Base-by-base conservation (phyloP, 768 basidiomycete species). In the Kwoniella sp. region DNA sequence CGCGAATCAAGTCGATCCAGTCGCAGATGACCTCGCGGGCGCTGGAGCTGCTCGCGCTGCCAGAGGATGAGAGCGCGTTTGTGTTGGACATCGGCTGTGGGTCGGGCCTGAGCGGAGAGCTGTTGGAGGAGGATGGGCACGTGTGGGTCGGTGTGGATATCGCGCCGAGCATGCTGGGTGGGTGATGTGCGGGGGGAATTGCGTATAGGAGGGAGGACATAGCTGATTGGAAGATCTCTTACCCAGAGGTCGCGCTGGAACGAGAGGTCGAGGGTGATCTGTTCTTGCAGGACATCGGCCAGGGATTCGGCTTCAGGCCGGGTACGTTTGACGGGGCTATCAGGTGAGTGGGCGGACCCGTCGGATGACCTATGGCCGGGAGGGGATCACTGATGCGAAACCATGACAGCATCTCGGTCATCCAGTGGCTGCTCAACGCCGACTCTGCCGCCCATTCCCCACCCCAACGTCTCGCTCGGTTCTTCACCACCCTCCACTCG, bases 321-420 rank as follows among this genome's bases (percentile, higher is more conserved):
- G 95, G 93, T 55, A 87, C 87, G 57, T 98, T 99, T 71, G 95
- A 99, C 71, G 95, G 93, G 33, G 92, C 89, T 5, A 98, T 99
- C 68, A 93, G 91, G 91, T 87, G 31, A 43, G 68, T 56, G 15
- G 5, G n/a, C n/a, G n/a, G n/a, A n/a, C n/a, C n/a, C n/a, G n/a
- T n/a, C n/a, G n/a, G n/a, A n/a, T n/a, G n/a, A n/a, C n/a, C n/a
- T n/a, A n/a, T n/a, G n/a, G n/a, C n/a, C n/a, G n/a, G n/a, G n/a
- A n/a, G n/a, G n/a, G n/a, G n/a, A n/a, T n/a, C n/a, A n/a, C n/a
- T n/a, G 23, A 28, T 17, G 15, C 1, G 12, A 26, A 66, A 96
- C 92, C 69, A 87, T 99, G 19, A 22, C 67, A 98, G 93, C 69
- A 87, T 99, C 65, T 99, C 95, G 22, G 93, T 96, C n/a, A 78